phyloP scores from a whole-genome alignment of 1,139 yeast species.

The Geotrichum aggregatum region DNA sequence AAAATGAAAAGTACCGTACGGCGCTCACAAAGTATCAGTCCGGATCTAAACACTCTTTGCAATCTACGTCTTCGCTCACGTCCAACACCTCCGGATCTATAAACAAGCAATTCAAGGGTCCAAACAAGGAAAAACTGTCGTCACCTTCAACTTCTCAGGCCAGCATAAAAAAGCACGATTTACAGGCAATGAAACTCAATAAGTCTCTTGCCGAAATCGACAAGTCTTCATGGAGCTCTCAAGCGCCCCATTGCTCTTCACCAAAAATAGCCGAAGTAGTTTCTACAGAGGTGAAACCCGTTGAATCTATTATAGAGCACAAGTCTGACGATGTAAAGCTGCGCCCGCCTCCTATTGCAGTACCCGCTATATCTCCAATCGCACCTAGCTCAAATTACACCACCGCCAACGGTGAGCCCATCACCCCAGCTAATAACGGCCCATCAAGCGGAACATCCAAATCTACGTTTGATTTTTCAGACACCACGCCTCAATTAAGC shows the following conservation, averaged over 20 bases:
- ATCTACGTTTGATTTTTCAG: constrained; percentile 8
- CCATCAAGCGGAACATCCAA: not conserved
- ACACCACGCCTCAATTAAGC: constrained; percentile 1
- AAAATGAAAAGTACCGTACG: constrained; percentile 24
- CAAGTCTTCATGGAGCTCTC: not conserved
- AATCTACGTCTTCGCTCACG: constrained; percentile 8
- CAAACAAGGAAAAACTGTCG: not conserved
- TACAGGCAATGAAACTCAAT: not conserved
- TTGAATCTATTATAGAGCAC: no score
- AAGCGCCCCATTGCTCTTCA: not conserved
- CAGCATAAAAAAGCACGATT: constrained; percentile 1
- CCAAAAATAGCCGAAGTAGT: not conserved
- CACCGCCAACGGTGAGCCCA: not conserved
- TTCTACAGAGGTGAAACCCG: not conserved
- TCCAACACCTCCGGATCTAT: not conserved
- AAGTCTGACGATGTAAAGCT: not conserved
- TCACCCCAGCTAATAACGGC: constrained; percentile 2
- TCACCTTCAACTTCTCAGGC: constrained; percentile 1
- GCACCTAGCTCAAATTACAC: not conserved
- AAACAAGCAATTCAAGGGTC: not conserved
- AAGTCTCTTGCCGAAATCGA: not conserved
- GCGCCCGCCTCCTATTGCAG: not conserved
- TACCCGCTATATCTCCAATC: not conserved
- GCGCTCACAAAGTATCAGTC: constrained; percentile 9
- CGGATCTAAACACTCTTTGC: not conserved